Conservation (phyloP, 2,329 filamentous ascomycete genomes). For the Aspergillus tamarii region DNA sequence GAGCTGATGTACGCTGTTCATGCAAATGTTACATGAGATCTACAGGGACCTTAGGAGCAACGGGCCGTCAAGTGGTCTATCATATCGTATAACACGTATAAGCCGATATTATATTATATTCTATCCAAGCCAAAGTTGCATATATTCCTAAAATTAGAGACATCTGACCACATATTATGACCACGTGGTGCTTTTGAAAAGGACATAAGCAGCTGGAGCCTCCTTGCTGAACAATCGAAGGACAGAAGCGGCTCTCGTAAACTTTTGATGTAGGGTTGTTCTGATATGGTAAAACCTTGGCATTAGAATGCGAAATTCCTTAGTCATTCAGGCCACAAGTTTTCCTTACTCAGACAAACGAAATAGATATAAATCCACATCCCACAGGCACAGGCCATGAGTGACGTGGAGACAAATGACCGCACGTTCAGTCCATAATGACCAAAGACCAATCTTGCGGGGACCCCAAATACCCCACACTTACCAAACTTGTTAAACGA, state of each 20-base stretch:
- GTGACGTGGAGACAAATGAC: not conserved
- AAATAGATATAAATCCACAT: not conserved
- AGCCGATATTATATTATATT: not conserved
- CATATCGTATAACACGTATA: not conserved
- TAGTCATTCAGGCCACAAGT: not conserved
- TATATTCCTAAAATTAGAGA: not conserved
- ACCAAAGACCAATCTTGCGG: not conserved
- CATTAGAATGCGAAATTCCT: too few relatives aligned
- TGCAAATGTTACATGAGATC: too few relatives aligned
- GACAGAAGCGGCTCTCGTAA: not conserved
- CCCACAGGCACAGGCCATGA: not conserved
- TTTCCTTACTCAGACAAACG: not conserved
- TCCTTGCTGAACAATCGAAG: too few relatives aligned
- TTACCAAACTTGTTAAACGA: not conserved
- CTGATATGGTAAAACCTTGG: not conserved
- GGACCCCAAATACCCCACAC: not conserved
- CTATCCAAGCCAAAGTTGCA: not conserved
- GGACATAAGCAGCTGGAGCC: too few relatives aligned
- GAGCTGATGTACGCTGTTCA: too few relatives aligned
- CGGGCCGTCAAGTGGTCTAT: not conserved
- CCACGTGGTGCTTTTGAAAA: not conserved
- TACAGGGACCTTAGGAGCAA: not conserved
- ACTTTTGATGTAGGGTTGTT: not conserved
- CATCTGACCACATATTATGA: not conserved
- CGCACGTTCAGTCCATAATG: not conserved